Evolutionary conservation across 2,329 filamentous ascomycete species (phyloP), one percentile per base, ranked within the genome.

Genomic region (Aaosphaeria arxii): DNA sequence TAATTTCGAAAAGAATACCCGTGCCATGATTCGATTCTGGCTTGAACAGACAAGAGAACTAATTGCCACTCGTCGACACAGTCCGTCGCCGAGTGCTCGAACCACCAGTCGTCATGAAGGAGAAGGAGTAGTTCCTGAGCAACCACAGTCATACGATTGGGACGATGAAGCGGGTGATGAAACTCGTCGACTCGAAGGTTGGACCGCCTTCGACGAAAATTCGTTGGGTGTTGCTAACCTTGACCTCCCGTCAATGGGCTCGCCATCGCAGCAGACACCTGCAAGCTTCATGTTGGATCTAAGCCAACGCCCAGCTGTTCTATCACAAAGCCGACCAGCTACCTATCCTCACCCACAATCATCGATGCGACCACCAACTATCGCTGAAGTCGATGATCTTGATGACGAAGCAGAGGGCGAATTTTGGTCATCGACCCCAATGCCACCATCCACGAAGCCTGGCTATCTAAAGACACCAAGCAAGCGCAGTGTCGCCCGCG

Each of bases 1-100:
- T 13, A 81, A 78, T 51, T 71, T 77, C 35, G 73, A 79, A 46
- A 79, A 79, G 52, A 82, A 84, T 60, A 67, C 76, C 30, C 73
- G 77, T 47, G 74, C 74, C 30, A 79, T 84, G 71, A 65, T 85
- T 43, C 71, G 77, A 28, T 75, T 77, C 50, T 85, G 82, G 81
- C 59, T 71, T 9, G 74, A 77, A 11, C 75, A 74, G 45, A 71
- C 76, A 52, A 46, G 61, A 1, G 63, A 68, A 30, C 48, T 62
- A 35, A 36, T 53, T 17, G 59, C 58, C 3, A 52, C 54, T n/a
- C 49, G 63, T 41, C 47, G 54, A n/a, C 52, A 48, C 5, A 57
- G 52, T 43, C 61, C 62, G 4, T 61, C 62, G 13, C 63, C 63
- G 3, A 51, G 46, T 29, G 39, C 44, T 5, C 17, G 52, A 45